Base-by-base conservation (phyloP, 2,329 filamentous ascomycete species). In the Verticillium klebahnii region DNA sequence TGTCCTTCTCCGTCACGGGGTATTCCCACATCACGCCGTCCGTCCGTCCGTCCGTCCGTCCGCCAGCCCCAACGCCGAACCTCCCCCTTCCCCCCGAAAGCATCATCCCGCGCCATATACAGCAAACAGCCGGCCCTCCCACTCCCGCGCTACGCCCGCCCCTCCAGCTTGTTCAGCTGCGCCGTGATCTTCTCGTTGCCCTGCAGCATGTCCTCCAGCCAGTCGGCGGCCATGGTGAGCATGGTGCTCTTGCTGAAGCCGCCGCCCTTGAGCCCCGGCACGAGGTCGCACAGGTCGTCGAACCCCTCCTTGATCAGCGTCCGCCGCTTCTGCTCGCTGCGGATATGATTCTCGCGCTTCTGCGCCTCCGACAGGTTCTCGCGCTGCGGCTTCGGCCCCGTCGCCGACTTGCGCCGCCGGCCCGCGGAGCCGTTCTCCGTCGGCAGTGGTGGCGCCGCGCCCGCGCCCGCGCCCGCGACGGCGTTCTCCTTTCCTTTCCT, bases 181-280 rank as follows among this genome's bases (percentile, higher is more conserved):
- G 72, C 73, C 61, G 78, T 78, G 60, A 92, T 73, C 31, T 78
- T 72, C 61, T 87, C 78, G 70, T 96, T 96, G 5, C 88, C 91
- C 45, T 82, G 77, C 14, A 92, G 74, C 23, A 96, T 72, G 17
- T 89, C 85, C 65, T 93, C 86, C n/a, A 96, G 77, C 82, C 90
- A 96, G 66, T 91, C 88, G 15, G 87, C 90, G 3, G 91, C 85
- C 75, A 93, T 89, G 19, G 84, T 82, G 45, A 97, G 80, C 73
- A 92, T 89, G 8, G 86, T 88, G 71, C 90, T 93, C 78, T 96
- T 96, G 77, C 91, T 95, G 67, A 93, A 88, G 1, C 90, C 89
- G 9, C 90, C 89, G 31, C 85, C 87, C 61, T 83, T 84, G 12
- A 96, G 80, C 17, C 87, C 89, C 0, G 93, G 92, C 0, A 96